Percentiles rank a stretch among this genome's conserved stretches.
Conservation (phyloP, 768 basidiomycete genomes). For the Tylopilus sp. region DNA sequence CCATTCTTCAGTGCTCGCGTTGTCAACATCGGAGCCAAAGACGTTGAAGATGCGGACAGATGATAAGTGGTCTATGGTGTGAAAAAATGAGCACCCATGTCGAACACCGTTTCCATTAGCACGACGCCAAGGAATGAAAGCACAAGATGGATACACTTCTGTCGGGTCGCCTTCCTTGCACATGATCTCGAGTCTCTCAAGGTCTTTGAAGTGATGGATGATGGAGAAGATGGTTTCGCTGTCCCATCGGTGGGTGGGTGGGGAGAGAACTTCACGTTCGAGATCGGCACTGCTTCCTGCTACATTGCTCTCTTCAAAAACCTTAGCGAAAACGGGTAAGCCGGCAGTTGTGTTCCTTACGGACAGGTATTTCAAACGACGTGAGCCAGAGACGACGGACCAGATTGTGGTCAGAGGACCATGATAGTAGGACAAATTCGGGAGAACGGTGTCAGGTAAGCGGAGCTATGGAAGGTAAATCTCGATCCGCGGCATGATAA, state of each 20-base stretch:
- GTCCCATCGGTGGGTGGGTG: slow-evolving; percentile 43
- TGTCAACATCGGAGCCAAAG: slow-evolving; percentile 16
- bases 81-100: slow-evolving; percentile 41
- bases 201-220: slow-evolving; percentile 32
- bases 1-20: slow-evolving; percentile 4
- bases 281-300: slow-evolving; percentile 16
- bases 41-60: slow-evolving; percentile 39
- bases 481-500: slow-evolving; percentile 20
- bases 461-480: slow-evolving; percentile 28
- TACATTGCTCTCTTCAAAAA: slow-evolving; percentile 25
- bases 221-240: slow-evolving; percentile 43
- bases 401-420: slow-evolving; percentile 27
- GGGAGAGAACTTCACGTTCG: slow-evolving; percentile 30
- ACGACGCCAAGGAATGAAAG: no score
- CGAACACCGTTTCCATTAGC: slow-evolving; percentile 35
- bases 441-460: slow-evolving; percentile 18
- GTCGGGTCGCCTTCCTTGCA: slow-evolving; percentile 35
- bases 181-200: slow-evolving; percentile 38
- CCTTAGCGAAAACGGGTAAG: slow-evolving; percentile 21
- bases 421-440: slow-evolving; percentile 17
- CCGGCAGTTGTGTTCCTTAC: slow-evolving; percentile 24
- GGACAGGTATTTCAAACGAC: slow-evolving; percentile 21
- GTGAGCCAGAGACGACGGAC: slow-evolving; percentile 18
- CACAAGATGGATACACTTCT: no score
- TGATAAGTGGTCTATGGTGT: slow-evolving; percentile 36